A percentile compares a stretch with the other conserved stretches of the same genome.
These are phyloP conservation scores for Nemania diffusa DNA, from an alignment of 2,329 filamentous ascomycete genomes.

Conservation along the genomic window DNA sequence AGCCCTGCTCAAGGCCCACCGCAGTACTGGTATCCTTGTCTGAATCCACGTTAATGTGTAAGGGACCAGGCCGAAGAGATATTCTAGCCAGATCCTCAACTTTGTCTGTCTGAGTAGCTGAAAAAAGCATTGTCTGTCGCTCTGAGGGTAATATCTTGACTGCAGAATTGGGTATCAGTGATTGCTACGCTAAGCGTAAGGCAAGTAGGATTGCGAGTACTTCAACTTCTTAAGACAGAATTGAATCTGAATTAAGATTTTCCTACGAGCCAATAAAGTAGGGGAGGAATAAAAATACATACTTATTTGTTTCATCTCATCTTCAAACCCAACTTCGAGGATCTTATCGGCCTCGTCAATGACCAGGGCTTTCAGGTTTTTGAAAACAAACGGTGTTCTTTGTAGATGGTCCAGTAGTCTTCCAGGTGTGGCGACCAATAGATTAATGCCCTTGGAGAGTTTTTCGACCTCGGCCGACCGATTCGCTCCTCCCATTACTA, in stretches of 20 bases:
- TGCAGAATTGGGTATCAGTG: not conserved
- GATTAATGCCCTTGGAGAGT: conserved; percentile 91
- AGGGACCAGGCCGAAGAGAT: conserved; percentile 86
- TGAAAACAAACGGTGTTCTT: conserved; percentile 81
- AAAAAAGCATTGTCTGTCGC: conserved; percentile 97
- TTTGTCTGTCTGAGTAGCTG: conserved; percentile 97
- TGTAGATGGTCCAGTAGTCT: conserved; percentile 92
- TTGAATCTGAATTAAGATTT: not conserved
- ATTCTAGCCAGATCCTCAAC: conserved; percentile 96
- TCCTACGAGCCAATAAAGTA: not conserved
- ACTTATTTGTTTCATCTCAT: conserved; percentile 93
- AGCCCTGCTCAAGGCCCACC: conserved; percentile 93
- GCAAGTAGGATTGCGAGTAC: not conserved
- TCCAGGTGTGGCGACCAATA: conserved; percentile 93
- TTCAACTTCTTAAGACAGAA: not conserved
- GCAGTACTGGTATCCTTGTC: conserved; percentile 90
- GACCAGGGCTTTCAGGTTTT: conserved; percentile 78
- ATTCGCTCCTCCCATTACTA: conserved; percentile 96
- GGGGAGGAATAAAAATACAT: not conserved
- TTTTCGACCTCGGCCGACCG: conserved; percentile 91
- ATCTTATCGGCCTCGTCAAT: conserved; percentile 98
- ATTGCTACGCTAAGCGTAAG: not conserved
- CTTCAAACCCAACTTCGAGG: conserved; percentile 96
- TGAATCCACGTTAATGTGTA: conserved; percentile 98
- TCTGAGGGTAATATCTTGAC: conserved; percentile 90